Evolutionary conservation across 345 rosid genomes (phyloP).

Genomic region (Eucalyptus dawsonii): DNA sequence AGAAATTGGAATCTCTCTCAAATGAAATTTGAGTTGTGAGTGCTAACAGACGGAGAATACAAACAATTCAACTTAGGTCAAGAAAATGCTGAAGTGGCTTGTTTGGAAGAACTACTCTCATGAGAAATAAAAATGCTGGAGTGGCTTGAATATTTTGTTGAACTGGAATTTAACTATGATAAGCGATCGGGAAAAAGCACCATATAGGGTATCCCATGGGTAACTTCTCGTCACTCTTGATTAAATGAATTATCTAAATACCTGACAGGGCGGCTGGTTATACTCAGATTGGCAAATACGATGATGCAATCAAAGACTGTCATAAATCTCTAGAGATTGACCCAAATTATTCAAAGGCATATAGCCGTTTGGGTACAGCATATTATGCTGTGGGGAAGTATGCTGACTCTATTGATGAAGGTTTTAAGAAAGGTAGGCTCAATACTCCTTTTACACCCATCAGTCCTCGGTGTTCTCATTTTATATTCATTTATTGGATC

Average conservation of each 20-base stretch:
- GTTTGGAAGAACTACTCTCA: neutral
- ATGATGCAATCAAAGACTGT: constrained; percentile 70
- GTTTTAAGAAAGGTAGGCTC: constrained; percentile 69
- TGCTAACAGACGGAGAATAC: neutral
- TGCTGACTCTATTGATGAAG: constrained; percentile 69
- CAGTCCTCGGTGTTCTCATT: neutral
- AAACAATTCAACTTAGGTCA: neutral
- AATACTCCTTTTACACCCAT: neutral
- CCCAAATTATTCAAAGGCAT: constrained; percentile 77
- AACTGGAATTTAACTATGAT: neutral
- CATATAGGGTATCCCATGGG: neutral
- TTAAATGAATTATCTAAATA: neutral
- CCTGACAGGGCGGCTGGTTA: constrained; percentile 76
- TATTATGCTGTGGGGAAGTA: constrained; percentile 74
- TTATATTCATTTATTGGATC: neutral
- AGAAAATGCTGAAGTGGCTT: neutral
- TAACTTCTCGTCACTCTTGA: neutral
- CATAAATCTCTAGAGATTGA: constrained; percentile 67
- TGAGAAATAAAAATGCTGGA: neutral
- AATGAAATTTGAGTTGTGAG: neutral
- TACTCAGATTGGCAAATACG: constrained; percentile 50
- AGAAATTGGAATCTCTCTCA: neutral
- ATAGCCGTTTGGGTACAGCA: constrained; percentile 81
- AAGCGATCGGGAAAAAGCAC: neutral
- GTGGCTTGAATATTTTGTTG: neutral